Conservation (phyloP, 371 early-diverging fungal species). For the Apophysomyces ossiformis region DNA sequence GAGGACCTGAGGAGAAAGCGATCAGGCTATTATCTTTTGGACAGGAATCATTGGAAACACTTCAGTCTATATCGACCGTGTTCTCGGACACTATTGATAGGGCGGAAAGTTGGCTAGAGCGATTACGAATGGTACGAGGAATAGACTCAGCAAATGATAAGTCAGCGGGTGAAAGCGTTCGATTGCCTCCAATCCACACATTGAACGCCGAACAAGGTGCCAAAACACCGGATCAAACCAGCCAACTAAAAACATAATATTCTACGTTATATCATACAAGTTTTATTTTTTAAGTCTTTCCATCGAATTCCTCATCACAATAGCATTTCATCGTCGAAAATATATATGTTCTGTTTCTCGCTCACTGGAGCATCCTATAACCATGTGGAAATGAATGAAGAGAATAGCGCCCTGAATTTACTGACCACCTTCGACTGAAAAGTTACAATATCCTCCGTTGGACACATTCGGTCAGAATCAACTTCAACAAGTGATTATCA, state of each 20-base stretch:
- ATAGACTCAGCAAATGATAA: slow-evolving; percentile 15
- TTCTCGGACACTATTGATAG: slow-evolving; percentile 78
- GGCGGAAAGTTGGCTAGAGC: slow-evolving; percentile 79
- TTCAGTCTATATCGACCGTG: slow-evolving; percentile 73
- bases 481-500: too few relatives aligned
- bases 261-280: too few relatives aligned
- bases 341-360: too few relatives aligned
- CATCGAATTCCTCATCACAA: background rate
- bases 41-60: slow-evolving; percentile 82
- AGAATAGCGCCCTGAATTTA: too few relatives aligned
- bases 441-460: too few relatives aligned
- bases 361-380: too few relatives aligned
- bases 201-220: background rate
- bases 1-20: slow-evolving; percentile 35
- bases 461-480: too few relatives aligned
- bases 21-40: slow-evolving; percentile 67
- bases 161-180: background rate
- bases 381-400: too few relatives aligned
- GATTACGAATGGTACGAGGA: slow-evolving; percentile 48
- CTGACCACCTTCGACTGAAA: too few relatives aligned
- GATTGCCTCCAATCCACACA: slow-evolving; percentile 3
- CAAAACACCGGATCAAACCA: background rate
- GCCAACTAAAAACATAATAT: background rate
- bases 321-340: background rate
- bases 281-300: background rate